Percentiles rank a stretch among this genome's conserved stretches.
These are phyloP conservation scores for Orbilia brochopaga DNA, from an alignment of 2,329 filamentous ascomycete species.

Conservation along the genomic window DNA sequence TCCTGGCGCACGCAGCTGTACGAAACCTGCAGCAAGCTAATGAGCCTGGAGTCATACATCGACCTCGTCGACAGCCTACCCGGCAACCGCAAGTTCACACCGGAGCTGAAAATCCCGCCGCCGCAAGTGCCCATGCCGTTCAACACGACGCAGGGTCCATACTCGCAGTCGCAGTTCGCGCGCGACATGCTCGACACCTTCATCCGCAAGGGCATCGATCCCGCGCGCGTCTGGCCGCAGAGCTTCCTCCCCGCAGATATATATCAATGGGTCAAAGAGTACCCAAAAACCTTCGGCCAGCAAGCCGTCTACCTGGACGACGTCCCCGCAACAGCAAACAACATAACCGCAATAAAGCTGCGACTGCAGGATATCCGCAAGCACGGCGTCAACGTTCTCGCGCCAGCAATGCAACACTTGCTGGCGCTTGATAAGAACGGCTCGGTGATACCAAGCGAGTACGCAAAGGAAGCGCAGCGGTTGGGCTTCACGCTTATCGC, in stretches of 20 bases:
- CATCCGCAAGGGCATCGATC: conserved; percentile 63
- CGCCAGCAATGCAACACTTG: conserved; percentile 69
- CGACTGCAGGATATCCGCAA: conserved; percentile 65
- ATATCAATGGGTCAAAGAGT: conserved; percentile 70
- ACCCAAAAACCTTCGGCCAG: conserved; percentile 65
- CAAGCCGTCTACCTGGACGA: conserved; percentile 72
- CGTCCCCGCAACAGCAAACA: conserved; percentile 64
- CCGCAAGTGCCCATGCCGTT: conserved; percentile 72
- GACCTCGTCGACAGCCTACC: conserved; percentile 63
- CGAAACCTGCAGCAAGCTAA: conserved; percentile 67
- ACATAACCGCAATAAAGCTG: conserved; percentile 64
- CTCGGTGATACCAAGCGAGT: conserved; percentile 68
- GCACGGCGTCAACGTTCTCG: conserved; percentile 68
- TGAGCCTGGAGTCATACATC: conserved; percentile 70
- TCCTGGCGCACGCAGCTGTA: conserved; percentile 71
- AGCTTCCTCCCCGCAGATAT: conserved; percentile 70
- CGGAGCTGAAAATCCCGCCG: conserved; percentile 70
- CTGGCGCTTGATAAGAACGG: conserved; percentile 63
- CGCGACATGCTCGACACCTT: conserved; percentile 71
- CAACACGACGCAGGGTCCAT: conserved; percentile 60
- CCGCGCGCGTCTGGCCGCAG: conserved; percentile 67
- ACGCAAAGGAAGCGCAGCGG: conserved; percentile 67
- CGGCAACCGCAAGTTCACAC: conserved; percentile 68
- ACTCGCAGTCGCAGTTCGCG: conserved; percentile 70
- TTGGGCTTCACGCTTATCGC: conserved; percentile 70